Percentiles rank a stretch among this genome's conserved stretches.
These are phyloP conservation scores for Skeletonema tropicum DNA, from an alignment of 108 stramenopile species.

Conservation along the genomic window DNA sequence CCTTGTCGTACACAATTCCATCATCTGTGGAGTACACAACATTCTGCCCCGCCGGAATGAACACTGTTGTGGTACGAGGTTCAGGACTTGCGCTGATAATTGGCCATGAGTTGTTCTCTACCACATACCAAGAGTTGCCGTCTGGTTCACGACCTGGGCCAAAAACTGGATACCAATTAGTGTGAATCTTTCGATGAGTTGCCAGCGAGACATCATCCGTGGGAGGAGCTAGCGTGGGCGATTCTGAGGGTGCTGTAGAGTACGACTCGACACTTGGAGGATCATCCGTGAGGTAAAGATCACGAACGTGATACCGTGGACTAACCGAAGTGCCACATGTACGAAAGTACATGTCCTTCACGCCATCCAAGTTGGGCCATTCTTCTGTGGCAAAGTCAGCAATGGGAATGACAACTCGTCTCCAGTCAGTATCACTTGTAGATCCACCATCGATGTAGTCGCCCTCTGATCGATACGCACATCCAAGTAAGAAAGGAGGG, in stretches of 20 bases:
- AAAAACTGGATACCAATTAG: constrained; percentile 16
- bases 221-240: constrained; percentile 7
- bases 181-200: constrained; percentile 11
- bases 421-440: constrained; percentile 2
- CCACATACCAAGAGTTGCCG: constrained; percentile 8
- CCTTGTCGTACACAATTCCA: constrained; percentile 6
- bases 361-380: constrained; percentile 15
- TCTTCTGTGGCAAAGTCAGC: constrained; percentile 14
- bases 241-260: neutral
- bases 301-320: constrained; percentile 2
- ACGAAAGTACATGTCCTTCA: constrained; percentile 19
- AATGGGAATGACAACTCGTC: constrained; percentile 17
- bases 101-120: constrained; percentile 12
- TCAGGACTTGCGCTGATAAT: neutral
- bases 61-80: neutral
- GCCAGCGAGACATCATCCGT: constrained; percentile 1
- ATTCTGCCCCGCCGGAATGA: constrained; percentile 4
- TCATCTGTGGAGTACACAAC: neutral
- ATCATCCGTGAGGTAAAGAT: neutral
- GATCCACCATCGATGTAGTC: constrained; percentile 20
- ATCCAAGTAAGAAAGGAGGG: neutral
- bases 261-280: no score
- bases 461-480: no score
- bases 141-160: neutral
- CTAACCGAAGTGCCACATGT: constrained; percentile 8